These are phyloP conservation scores for Thamnidium elegans DNA, from an alignment of 192 early-diverging fungal species.

Conservation along the genomic window DNA sequence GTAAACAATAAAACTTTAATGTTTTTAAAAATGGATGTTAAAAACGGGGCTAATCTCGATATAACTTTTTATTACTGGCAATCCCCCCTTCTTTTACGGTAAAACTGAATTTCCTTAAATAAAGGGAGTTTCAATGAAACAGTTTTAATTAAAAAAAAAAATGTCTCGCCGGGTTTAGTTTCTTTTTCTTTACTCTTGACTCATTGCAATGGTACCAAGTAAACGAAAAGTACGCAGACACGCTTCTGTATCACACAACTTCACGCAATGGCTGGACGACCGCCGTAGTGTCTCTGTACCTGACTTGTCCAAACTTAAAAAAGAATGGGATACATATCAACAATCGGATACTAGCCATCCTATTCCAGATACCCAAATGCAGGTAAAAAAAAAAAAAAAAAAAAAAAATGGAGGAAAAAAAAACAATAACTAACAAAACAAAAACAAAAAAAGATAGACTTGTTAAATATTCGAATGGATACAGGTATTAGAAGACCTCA, in stretches of 20 bases:
- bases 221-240: neutral
- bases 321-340: conserved; percentile 19
- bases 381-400: conserved; percentile 16
- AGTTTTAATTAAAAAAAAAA: too few relatives aligned
- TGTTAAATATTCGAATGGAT: conserved; percentile 25
- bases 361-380: conserved; percentile 4
- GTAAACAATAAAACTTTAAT: too few relatives aligned
- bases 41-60: too few relatives aligned
- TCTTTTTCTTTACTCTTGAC: too few relatives aligned
- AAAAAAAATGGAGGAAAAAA: too few relatives aligned
- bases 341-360: neutral
- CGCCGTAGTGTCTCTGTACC: conserved; percentile 23
- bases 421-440: too few relatives aligned
- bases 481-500: conserved; percentile 13
- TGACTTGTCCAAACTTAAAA: conserved; percentile 20
- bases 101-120: neutral
- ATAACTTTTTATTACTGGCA: too few relatives aligned
- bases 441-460: conserved; percentile 20
- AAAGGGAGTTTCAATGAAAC: too few relatives aligned
- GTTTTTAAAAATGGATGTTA: too few relatives aligned
- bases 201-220: too few relatives aligned
- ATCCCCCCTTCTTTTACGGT: neutral
- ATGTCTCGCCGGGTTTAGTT: neutral
- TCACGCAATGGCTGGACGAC: neutral
- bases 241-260: neutral